Conservation (phyloP, 768 basidiomycete genomes). For the Mycena albidolilacea region DNA sequence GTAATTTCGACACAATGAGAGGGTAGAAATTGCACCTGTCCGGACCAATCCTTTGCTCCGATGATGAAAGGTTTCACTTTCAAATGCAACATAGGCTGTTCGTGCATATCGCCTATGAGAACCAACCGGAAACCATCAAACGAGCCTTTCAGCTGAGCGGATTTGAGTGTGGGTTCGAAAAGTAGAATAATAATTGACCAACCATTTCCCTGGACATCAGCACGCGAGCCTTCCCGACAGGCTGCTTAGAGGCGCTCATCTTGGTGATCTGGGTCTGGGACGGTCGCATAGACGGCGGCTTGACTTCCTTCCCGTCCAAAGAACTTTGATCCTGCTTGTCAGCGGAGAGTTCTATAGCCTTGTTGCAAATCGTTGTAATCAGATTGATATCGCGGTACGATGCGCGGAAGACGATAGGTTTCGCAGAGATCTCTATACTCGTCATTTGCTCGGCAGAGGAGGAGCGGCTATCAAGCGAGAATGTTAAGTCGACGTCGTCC, state of each 20-base stretch:
- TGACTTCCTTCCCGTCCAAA: conserved; percentile 7
- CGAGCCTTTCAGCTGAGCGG: conserved; percentile 80
- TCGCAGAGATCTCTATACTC: conserved; percentile 84
- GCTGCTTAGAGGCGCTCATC: conserved; percentile 38
- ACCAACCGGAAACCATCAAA: conserved; percentile 95
- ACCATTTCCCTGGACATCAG: conserved; percentile 88
- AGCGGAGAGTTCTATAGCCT: conserved; percentile 85
- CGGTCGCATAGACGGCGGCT: conserved; percentile 34
- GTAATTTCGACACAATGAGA: not conserved
- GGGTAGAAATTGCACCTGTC: conserved; percentile 69
- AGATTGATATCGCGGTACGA: conserved; percentile 95
- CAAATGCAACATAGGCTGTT: conserved; percentile 94
- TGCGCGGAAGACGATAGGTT: conserved; percentile 93
- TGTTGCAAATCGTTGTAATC: conserved; percentile 89
- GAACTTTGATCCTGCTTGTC: conserved; percentile 52
- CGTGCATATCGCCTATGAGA: conserved; percentile 94
- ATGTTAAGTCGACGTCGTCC: conserved; percentile 91
- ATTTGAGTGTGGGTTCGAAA: conserved; percentile 7
- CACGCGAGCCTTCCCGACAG: conserved; percentile 59
- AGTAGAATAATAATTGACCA: conserved; percentile 34
- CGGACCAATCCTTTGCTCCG: conserved; percentile 94
- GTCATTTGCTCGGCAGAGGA: conserved; percentile 79
- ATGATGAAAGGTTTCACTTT: conserved; percentile 88
- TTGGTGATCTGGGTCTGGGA: conserved; percentile 37
- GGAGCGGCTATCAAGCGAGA: conserved; percentile 90